Percentiles rank a stretch among this genome's conserved stretches.
Conservation (phyloP, 2,329 filamentous ascomycete genomes). For the Ceratocystis lukuohia region DNA sequence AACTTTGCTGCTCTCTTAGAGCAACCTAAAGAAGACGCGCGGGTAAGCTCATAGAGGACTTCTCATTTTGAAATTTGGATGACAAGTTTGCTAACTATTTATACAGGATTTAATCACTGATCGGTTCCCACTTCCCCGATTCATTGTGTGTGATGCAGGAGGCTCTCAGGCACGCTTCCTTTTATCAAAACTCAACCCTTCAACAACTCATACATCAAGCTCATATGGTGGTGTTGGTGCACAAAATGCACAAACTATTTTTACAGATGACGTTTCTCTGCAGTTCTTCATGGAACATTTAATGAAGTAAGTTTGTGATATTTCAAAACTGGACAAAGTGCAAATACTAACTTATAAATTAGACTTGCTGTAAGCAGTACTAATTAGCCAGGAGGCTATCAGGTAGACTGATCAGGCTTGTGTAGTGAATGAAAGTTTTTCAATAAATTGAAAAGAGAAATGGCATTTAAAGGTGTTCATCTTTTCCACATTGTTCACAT, state of each 20-base stretch:
- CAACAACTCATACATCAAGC: conserved; percentile 87
- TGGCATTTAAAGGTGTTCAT: no score
- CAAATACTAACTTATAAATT: conserved; percentile 32
- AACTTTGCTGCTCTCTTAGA: conserved; percentile 83
- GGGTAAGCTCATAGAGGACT: conserved; percentile 42
- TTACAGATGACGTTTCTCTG: conserved; percentile 94
- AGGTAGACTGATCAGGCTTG: no score
- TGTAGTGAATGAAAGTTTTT: no score
- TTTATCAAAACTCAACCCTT: conserved; percentile 91
- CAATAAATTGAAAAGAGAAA: no score
- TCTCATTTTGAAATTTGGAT: no score
- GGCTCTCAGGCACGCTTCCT: conserved; percentile 96
- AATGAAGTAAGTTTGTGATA: conserved; percentile 66
- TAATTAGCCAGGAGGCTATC: conserved; percentile 30
- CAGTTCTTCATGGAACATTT: conserved; percentile 99
- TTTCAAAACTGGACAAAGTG: conserved; percentile 31
- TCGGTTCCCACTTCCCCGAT: conserved; percentile 92
- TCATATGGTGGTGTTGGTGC: conserved; percentile 77
- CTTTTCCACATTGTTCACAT: no score
- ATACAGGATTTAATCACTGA: conserved; percentile 87
- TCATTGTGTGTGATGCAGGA: conserved; percentile 97
- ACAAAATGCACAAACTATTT: conserved; percentile 91
- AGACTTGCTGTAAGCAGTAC: conserved; percentile 52
- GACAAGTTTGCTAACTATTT: conserved; percentile 24
- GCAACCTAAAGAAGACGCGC: conserved; percentile 90